phyloP scores from a whole-genome alignment of 2,329 filamentous ascomycete species.

The Aureobasidium namibiae region DNA sequence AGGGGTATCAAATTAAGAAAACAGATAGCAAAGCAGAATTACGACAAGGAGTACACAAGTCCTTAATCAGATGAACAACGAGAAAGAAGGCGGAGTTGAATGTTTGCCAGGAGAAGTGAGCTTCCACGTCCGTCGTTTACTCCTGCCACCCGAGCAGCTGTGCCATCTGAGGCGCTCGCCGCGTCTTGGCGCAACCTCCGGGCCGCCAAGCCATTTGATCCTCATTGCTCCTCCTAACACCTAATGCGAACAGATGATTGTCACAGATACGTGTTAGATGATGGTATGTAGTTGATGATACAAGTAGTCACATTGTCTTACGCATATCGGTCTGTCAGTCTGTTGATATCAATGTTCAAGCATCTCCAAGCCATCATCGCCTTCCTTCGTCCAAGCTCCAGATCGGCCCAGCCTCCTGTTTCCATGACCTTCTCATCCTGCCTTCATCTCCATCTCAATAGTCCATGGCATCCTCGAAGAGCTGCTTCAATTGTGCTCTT shows the following conservation, averaged over 20 bases:
- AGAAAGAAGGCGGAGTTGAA: neutral
- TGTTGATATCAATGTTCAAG: neutral
- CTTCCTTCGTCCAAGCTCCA: neutral
- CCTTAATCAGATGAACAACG: conserved; percentile 2
- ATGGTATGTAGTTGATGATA: neutral
- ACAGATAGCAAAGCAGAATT: neutral
- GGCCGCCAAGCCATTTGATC: neutral
- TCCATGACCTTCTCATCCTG: neutral
- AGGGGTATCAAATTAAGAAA: conserved; percentile 12
- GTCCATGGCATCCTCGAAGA: conserved; percentile 42
- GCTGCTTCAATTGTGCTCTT: conserved; percentile 38
- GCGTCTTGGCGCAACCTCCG: neutral
- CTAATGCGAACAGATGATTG: neutral
- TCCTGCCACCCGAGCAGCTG: conserved; percentile 2
- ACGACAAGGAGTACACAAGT: conserved; percentile 3
- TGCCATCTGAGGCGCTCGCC: neutral
- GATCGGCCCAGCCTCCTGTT: neutral
- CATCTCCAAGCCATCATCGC: neutral
- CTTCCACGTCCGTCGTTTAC: conserved; percentile 11
- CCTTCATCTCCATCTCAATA: conserved; percentile 21
- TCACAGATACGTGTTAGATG: neutral
- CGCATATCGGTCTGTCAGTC: neutral
- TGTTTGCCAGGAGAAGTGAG: conserved; percentile 1
- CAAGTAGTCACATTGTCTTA: neutral
- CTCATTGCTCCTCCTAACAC: neutral